Base-by-base conservation (phyloP, 495 filamentous ascomycete genomes). In the Xylaria scruposa region DNA sequence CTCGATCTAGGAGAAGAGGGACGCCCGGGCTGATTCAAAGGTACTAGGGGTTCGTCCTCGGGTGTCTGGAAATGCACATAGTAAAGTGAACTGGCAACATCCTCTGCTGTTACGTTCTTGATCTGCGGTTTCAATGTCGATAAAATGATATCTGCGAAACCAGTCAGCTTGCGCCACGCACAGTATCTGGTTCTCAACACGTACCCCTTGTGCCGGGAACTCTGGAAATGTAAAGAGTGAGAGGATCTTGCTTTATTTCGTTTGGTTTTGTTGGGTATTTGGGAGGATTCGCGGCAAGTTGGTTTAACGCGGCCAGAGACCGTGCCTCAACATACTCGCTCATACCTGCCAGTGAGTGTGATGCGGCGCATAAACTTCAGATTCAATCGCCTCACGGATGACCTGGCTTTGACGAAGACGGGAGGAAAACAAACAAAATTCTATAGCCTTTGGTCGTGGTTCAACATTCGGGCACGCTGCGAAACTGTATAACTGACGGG, bases 121-220 rank as follows among this genome's bases (percentile, higher is more conserved):
- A 90, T 85, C 21, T 92, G 89, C 21, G 96, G 96, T 80, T 95
- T 95, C 26, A 97, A 83, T 0, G 96, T 92, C 10, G 95, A 95
- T n/a, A 98, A 88, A 70, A 99, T 96, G 56, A 98, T 87, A 86
- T 98, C 96, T 97, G 68, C 33, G 40, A 17, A 61, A 31, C 17
- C 56, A 44, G 72, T 77, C 72, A 78, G 74, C 70, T 29, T 24
- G 33, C 70, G 33, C 62, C 58, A 49, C 12, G 8, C 71, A 65
- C 70, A 64, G 77, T n/a, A 68, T 73, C 33, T 53, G 29, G 33
- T 15, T 62, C 51, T 46, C 8, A 21, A 21, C 13, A 54, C 70
- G 44, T 84, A 95, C 94, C 94, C 90, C 89, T 89, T 72, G 91
- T 97, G 17, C 96, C 95, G 2, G 95, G 95, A 0, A 98, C 95